Base-by-base conservation (phyloP, 345 rosid genomes). In the Salix purpurea region DNA sequence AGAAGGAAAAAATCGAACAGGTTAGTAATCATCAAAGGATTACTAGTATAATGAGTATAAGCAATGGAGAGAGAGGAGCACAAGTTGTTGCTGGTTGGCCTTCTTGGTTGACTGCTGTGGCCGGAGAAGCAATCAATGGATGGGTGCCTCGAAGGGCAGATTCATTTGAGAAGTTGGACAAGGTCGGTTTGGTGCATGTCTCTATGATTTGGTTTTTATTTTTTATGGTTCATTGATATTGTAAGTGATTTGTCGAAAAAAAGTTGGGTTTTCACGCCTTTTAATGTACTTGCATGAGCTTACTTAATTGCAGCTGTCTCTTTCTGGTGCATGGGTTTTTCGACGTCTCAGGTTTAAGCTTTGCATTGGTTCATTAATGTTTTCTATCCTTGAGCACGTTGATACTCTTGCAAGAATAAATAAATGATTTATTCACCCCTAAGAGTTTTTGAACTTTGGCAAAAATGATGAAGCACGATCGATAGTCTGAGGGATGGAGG, bases 1-100 rank as follows among this genome's bases (percentile, higher is more conserved):
- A 79, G 74, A 87, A 85, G 78, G 72, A 66, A 73, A 81, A 84
- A 70, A 46, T 79, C 40, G 78, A 82, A 0, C 81, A 76, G 74
- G 54, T 76, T n/a, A 58, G 77, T 69, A 83, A 76, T 65, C 86
- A 80, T 65, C 86, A 79, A 76, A 84, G 71, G 87, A 81, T 83
- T 50, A 39, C 82, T 56, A 86, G 88, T 69, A 80, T 93, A 66
- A 70, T 74, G 73, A 87, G 92, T 72, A 65, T 89, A 75, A 40
- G 85, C 30, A 83, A 72, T 64, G 94, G 96, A 28, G 97, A 93
- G 75, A 88, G 70, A 84, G 97, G 91, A 40, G 92, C 90, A 46
- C 91, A 87, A 65, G 86, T 91, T 71, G 88, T 87, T 77, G 93
- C 99, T 54, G 99, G 99, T 80, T 96, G 99, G 99, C 99, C 99